Evolutionary conservation across 495 filamentous ascomycete species (phyloP), one percentile per base, ranked within the genome.

Genomic region (Neurospora sp.): DNA sequence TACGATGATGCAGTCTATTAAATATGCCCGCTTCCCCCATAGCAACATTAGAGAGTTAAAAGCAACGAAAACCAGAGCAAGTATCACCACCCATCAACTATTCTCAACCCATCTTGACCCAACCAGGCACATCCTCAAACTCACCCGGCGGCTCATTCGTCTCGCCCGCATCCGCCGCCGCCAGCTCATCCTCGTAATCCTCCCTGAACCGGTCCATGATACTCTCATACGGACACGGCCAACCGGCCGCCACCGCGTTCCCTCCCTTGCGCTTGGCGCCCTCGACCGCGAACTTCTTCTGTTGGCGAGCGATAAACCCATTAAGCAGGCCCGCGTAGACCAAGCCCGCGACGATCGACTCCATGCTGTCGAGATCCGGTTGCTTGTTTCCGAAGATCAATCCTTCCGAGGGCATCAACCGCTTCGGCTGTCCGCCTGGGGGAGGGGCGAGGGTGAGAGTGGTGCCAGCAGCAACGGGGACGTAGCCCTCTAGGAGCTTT

Each of bases 251-350:
- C 9, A 83, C 79, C 5, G 85, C 79, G 40, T 84, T 84, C n/a
- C 85, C 83, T 14, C 77, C 79, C 66, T 83, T 88, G 69, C 86
- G 82, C 77, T 92, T 92, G 18, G 93, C 88, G 8, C 96, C 94
- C 38, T 92, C 88, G 42, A 98, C 91, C 5, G 93, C 94, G 74
- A 97, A 96, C 22, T 89, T 88, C 38, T 85, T 86, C 75, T 90
- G 89, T 40, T 86, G 83, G 75, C 96, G 92, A 12, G 92, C 92
- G 31, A 98, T 86, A 75, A 94, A 99, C 6, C 96, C 96, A 72
- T 90, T 89, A 69, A 98, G 85, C n/a, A 98, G 83, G 9, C 91
- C 91, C 79, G 97, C 93, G 38, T 91, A 89, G 18, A 97, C 86
- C 8, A 98, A 83, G 2, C 91, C 91, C 1, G 92, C 87, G 11